Evolutionary conservation across 2,329 filamentous ascomycete genomes (phyloP), one percentile per base, ranked within the genome.

Genomic region (Hypoxylon sp.): DNA sequence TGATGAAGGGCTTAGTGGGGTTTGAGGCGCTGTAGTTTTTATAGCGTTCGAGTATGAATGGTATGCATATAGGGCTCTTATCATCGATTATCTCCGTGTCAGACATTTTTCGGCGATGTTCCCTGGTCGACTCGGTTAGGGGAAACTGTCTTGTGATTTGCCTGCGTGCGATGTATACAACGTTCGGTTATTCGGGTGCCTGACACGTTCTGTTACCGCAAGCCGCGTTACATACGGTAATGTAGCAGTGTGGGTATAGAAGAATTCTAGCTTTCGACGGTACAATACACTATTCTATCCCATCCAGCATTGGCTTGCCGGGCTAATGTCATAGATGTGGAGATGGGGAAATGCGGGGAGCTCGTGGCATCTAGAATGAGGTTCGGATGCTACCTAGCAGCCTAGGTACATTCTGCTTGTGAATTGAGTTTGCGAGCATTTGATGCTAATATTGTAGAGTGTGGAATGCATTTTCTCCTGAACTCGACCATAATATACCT

Each of bases 1-100:
- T 86, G 78, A 97, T 89, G 80, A 97, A 92, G 29, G 94, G 94
- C 19, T 86, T 86, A 56, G 82, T 77, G 22, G 72, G 68, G 42
- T 76, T 77, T 42, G 74, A 72, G 61, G 70, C 80, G 78, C 81
- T 77, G 37, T 70, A 55, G 13, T 19, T 9, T 24, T 42, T 52
- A 37, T 92, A 80, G 17, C 83, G 85, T n/a, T 85, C 81, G 22
- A 91, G 83, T 65, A 92, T 72, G 56, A 72, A 72, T 0, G 67
- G 70, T n/a, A 72, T 68, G 33, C 70, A 72, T 62, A 72, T 64
- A 19, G 62, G 65, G 17, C 67, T 70, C 53, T 70, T 72, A 51
- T 70, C 70, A 52, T 72, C 70, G 50, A 68, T 55, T 39, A 70
- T 71, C 17, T 56, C 52, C 6, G 53, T 42, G 13, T 57, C 50